Base-by-base conservation (phyloP, 768 basidiomycete genomes). In the Cystofilobasidium capitatum region DNA sequence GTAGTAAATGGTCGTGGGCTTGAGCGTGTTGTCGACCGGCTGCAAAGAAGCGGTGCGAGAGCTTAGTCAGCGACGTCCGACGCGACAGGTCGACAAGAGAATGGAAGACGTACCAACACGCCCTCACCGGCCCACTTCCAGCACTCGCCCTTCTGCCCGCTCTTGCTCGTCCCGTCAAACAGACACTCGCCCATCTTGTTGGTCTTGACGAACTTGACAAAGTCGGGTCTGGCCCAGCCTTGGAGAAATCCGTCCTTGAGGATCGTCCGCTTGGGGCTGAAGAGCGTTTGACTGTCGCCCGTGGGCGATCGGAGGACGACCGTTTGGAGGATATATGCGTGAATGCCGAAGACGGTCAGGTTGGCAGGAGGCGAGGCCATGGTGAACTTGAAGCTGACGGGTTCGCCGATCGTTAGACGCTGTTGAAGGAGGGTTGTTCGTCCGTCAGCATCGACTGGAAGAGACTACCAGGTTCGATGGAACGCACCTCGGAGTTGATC, bases 321-420 rank as follows among this genome's bases (percentile, higher is more conserved):
- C 12, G 64, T 65, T 36, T 65, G 64, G 12, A 13, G 13, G 20
- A 65, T 40, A 35, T 65, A 65, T 31, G 59, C 64, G 58, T 65
- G 54, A 14, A 65, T 58, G 64, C 51, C 64, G 44, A 47, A 65
- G 31, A 65, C 47, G 29, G 64, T 59, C 26, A 65, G 64, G n/a
- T 39, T 45, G 1, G 42, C 9, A 1, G 64, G 64, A 22, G 64
- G 64, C 3, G 57, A 24, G 35, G 58, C 55, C 40, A 65, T 31
- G 8, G 64, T 60, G n/a, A 65, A 26, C 26, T 24, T 22, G 57
- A 26, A 36, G 57, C 39, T 35, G 42, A 65, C 14, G 10, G 55
- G 55, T 6, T 40, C 57, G 31, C 55, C 64, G 20, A 65, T 58
- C 29, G 55, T 55, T 29, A 65, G 42, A 3, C 55, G 42, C 51